Evolutionary conservation across 768 basidiomycete species (phyloP), one percentile per base, ranked within the genome.

Genomic region (Lactarius sanguifluus): DNA sequence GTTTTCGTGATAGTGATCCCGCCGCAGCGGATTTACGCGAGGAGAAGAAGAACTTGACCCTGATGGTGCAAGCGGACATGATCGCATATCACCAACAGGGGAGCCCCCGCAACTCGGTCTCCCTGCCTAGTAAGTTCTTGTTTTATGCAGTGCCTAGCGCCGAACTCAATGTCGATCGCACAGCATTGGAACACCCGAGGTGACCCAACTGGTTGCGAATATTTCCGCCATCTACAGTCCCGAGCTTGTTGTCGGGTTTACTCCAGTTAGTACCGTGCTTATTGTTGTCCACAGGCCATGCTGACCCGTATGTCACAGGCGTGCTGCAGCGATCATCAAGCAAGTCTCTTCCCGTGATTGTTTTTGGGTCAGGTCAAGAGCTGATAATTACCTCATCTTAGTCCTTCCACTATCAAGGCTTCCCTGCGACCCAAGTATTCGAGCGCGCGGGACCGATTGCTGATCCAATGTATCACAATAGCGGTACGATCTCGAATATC

Each of bases 11-110:
- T 41, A 38, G 41, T 65, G 62, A 57, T 25, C 25, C 13, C 12
- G 25, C 34, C 43, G 18, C 55, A 92, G 91, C 79, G 25, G 80
- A 88, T 72, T 73, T 95, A 72, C 81, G 85, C 63, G 77, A 76
- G 34, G 75, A 76, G 23, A 79, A 83, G 64, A 87, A 86, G 30
- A 88, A 92, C 70, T 77, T 96, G 56, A 85, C 89, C 1, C 73
- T 96, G 40, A 92, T 96, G 85, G 81, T 96, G 58, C 95, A 96
- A 75, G 91, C 91, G 0, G 95, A 97, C 72, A 96, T 96, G 95
- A 82, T 92, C 50, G 95, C 86, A 0, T 96, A 94, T 74, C 92
- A 87, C 67, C 86, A 80, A 23, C 85, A 86, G 0, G 83, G 32
- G 95, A 97, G 77, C 91, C 92, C 15, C 75, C 83, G 2, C 95